Evolutionary conservation across 2,329 filamentous ascomycete species (phyloP), one percentile per base, ranked within the genome.

Genomic region (Xylaria sp.): DNA sequence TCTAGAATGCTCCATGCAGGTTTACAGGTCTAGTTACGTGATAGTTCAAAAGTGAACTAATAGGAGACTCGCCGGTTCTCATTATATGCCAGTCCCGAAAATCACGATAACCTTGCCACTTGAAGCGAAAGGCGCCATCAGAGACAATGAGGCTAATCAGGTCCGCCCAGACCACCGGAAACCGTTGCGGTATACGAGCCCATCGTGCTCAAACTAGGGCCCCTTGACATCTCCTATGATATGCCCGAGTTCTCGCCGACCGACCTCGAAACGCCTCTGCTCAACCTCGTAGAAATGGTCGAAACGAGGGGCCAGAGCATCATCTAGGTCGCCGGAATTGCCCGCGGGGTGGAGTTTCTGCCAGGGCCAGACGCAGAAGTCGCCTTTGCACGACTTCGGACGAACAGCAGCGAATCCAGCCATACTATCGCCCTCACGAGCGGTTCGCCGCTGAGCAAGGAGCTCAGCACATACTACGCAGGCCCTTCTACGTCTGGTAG

Each of bases 101-200:
- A 34, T 11, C 11, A 34, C 8, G 29, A 34, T 34, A 13, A 7
- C 4, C 11, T 34, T 13, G 29, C 3, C 29, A 34, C 16, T 11
- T 34, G 5, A 34, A 34, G 29, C 29, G 9, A 34, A 13, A 13
- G 9, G 16, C 16, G 16, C 16, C 29, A 34, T 34, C 4, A 34
- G 8, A 13, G 4, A 3, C 11, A 11, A 34, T 13, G 29, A 26
- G 29, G 3, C 29, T 13, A 13, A 13, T 13, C 29, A 50, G n/a
- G 37, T 38, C 39, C 22, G 43, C 16, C 34, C 48, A 7, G 47
- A 50, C 22, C 48, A 50, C 7, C 22, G 17, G 6, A 50, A 37
- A 18, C 48, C 48, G 43, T 50, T 39, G n/a, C 39, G 39, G 17
- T 44, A 37, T 6, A 44, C 39, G 16, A 50, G 40, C 22, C 48